Percentiles rank a stretch among this genome's conserved stretches.
Conservation (phyloP, 2,329 filamentous ascomycete genomes). For the Ophiostoma perfectum region DNA sequence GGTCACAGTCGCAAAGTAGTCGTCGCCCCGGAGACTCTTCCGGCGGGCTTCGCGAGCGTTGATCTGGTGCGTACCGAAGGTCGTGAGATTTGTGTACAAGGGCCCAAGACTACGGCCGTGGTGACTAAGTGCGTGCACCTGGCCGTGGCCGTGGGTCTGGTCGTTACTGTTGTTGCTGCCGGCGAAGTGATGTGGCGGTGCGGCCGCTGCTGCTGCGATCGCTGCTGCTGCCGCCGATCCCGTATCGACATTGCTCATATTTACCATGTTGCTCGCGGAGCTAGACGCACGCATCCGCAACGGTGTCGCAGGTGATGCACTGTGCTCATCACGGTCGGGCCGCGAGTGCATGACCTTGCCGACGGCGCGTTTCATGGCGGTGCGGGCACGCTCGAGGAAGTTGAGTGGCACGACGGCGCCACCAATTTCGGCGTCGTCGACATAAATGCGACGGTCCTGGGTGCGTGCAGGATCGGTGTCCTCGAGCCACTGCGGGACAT, state of each 20-base stretch:
- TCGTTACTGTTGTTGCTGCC: conserved; percentile 14
- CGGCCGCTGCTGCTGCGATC: conserved; percentile 2
- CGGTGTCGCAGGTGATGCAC: background rate
- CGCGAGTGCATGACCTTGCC: conserved; percentile 59
- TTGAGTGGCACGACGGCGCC: conserved; percentile 85
- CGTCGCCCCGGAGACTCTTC: conserved; percentile 49
- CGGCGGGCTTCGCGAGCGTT: conserved; percentile 46
- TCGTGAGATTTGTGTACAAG: conserved; percentile 44
- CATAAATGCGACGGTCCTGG: conserved; percentile 80
- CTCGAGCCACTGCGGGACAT: conserved; percentile 79
- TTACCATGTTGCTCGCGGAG: conserved; percentile 54
- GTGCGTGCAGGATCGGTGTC: conserved; percentile 80
- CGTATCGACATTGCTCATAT: conserved; percentile 42
- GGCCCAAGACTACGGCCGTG: conserved; percentile 20
- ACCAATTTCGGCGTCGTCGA: conserved; percentile 85
- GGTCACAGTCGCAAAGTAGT: conserved; percentile 47
- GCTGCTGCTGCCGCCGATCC: conserved; percentile 7
- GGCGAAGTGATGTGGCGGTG: background rate
- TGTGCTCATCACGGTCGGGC: conserved; percentile 48
- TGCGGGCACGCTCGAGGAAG: conserved; percentile 77
- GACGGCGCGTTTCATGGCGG: conserved; percentile 64
- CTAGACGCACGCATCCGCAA: conserved; percentile 54
- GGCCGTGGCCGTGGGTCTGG: conserved; percentile 18
- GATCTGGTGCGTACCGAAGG: conserved; percentile 17
- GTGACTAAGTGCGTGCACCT: conserved; percentile 17